Evolutionary conservation across 164 flowering plant species (phyloP).

Genomic region (Magnolia changhungtana): DNA sequence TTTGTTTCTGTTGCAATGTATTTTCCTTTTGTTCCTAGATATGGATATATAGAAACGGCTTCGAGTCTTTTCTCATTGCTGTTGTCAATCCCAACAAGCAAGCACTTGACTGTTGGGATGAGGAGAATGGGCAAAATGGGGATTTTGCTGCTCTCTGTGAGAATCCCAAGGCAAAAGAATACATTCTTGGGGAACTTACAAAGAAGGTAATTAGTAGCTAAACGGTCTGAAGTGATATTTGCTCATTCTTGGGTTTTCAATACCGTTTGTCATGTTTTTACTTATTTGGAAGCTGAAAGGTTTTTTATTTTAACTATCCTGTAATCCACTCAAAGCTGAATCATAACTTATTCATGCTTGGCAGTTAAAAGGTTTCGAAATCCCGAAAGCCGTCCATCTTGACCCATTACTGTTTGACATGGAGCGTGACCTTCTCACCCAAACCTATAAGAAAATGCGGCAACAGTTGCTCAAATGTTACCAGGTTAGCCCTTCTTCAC

Average conservation of each 20-base stretch:
- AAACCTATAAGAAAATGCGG: conserved; percentile 94
- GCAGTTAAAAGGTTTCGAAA: conserved; percentile 97
- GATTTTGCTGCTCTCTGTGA: conserved; percentile 73
- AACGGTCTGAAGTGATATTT: neutral
- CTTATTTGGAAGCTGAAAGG: neutral
- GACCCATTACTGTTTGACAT: conserved; percentile 91
- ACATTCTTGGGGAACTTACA: conserved; percentile 65
- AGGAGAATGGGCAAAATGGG: conserved; percentile 52
- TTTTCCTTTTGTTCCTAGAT: conserved; percentile 44
- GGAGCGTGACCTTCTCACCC: conserved; percentile 95
- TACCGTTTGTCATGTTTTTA: neutral
- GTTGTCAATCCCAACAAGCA: conserved; percentile 72
- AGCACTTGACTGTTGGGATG: conserved; percentile 69
- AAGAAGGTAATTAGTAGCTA: conserved; percentile 55
- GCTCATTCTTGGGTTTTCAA: neutral
- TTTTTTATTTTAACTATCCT: no score
- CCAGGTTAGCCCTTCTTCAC: conserved; percentile 46
- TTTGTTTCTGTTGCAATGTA: neutral
- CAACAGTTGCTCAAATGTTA: conserved; percentile 86
- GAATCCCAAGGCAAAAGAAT: conserved; percentile 72
- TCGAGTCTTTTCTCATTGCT: conserved; percentile 85
- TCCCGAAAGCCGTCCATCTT: conserved; percentile 76
- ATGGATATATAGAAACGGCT: conserved; percentile 96
- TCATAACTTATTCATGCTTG: conserved; percentile 6
- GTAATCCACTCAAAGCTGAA: neutral